Evolutionary conservation across 2,329 filamentous ascomycete genomes (phyloP), one percentile per base, ranked within the genome.

Genomic region (Penicillium sp.): DNA sequence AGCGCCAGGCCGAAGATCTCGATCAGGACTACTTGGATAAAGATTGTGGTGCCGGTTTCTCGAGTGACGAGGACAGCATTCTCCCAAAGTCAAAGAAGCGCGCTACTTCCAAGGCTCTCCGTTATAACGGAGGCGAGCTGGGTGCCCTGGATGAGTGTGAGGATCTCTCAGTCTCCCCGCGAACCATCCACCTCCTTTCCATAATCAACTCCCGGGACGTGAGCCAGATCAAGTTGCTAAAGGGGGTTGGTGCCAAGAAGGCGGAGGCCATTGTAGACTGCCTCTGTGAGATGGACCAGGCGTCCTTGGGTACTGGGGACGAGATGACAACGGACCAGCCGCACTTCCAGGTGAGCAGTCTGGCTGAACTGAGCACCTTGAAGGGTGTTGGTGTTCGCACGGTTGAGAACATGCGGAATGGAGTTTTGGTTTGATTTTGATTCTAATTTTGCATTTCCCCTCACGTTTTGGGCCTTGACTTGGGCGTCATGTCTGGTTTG

Each of bases 181-280:
- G 79, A 15, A 80, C 78, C 11, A 67, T 72, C 42, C 74, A 78
- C 45, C 71, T 82, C 10, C 72, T 82, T 5, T 75, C 75, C 10
- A 73, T 81, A 38, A 76, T 82, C 62, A 82, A 82, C 61, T 77
- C 77, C 1, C 70, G 79, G 7, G 77, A 81, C 52, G 67, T 81
- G 15, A 72, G 68, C 52, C 76, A 78, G 64, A 82, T 82, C 61
- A 79, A 78, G 64, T 63, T 78, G 10, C 71, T 82, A 7, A 79
- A 78, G 55, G 80, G 80, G 12, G 75, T 82, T 6, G 80, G 80
- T 1, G 72, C 71, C 8, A 82, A 81, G 60, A 81, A 79, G 62
- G 80, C 80, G 4, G 79, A 81, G 61, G 75, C 76, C 0, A 81
- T 82, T 54, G 76, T 81, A 22, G 76, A 81, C 60, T 79, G 77